phyloP scores from a whole-genome alignment of 129 eudicot species.

The Centella asiatica region DNA sequence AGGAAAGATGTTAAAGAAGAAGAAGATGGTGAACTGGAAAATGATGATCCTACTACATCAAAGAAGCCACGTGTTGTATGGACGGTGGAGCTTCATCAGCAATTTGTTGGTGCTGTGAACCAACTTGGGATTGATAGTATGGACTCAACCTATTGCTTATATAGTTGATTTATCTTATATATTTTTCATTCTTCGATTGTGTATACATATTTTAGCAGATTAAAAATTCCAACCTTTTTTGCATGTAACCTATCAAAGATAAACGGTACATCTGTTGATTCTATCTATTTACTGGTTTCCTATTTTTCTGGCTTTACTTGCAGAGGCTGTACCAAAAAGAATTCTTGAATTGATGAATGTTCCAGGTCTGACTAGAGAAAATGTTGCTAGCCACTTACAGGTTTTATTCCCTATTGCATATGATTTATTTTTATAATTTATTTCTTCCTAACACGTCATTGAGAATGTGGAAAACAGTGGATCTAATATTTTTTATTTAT shows the following conservation, averaged over 20 bases:
- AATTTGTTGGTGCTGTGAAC: slow-evolving; percentile 65
- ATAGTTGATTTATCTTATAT: neutral
- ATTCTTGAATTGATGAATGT: slow-evolving; percentile 81
- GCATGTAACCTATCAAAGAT: neutral
- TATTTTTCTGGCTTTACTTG: slow-evolving; percentile 12
- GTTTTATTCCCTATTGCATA: slow-evolving; percentile 17
- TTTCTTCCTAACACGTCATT: neutral
- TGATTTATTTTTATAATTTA: neutral
- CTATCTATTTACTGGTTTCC: neutral
- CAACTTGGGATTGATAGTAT: slow-evolving; percentile 80
- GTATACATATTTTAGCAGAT: neutral
- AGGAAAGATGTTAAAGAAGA: slow-evolving; percentile 60
- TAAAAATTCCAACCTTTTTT: neutral
- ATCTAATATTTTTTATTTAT: too few relatives aligned
- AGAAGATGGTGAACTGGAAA: slow-evolving; percentile 57
- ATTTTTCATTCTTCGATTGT: neutral
- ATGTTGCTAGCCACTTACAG: slow-evolving; percentile 92
- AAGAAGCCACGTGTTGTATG: slow-evolving; percentile 80
- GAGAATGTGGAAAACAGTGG: neutral
- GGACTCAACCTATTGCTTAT: slow-evolving; percentile 11
- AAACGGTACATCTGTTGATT: slow-evolving; percentile 2
- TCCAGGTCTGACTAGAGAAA: slow-evolving; percentile 72
- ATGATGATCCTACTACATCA: slow-evolving; percentile 48
- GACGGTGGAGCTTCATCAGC: slow-evolving; percentile 83
- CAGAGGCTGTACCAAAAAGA: slow-evolving; percentile 85